Conservation (phyloP, 2,329 filamentous ascomycete genomes). For the Ophiostoma pallidulum region DNA sequence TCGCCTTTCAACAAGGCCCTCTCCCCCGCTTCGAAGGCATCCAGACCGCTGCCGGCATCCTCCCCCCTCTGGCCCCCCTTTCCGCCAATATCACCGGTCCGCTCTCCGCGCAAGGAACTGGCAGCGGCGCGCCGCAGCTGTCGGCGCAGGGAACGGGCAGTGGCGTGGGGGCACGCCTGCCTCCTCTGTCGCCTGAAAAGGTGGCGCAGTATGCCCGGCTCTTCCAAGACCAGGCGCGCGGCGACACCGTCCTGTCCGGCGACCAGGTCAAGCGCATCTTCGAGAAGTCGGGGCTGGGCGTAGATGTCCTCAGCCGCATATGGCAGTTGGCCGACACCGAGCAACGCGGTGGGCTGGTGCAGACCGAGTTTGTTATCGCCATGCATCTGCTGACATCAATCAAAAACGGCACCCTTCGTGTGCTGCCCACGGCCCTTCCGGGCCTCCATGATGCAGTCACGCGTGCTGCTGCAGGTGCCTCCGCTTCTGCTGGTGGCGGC, state of each 20-base stretch:
- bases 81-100: conserved; percentile 21
- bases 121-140: conserved; percentile 28
- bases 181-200: conserved; percentile 79
- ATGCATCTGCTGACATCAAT: conserved; percentile 95
- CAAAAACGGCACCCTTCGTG: conserved; percentile 72
- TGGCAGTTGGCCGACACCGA: conserved; percentile 94
- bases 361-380: conserved; percentile 91
- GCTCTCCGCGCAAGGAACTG: conserved; percentile 50
- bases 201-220: conserved; percentile 79
- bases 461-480: conserved; percentile 39
- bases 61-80: conserved; percentile 23
- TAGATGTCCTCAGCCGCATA: conserved; percentile 85
- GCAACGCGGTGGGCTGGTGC: conserved; percentile 75
- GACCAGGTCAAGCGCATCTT: conserved; percentile 91
- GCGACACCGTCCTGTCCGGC: conserved; percentile 64
- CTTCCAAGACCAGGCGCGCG: conserved; percentile 80
- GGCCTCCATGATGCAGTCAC: conserved; percentile 86
- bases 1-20: conserved; percentile 80
- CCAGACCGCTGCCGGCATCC: neutral
- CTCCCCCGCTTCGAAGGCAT: conserved; percentile 86
- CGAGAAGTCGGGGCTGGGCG: conserved; percentile 81
- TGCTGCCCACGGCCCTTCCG: conserved; percentile 70
- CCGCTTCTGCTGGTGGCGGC: no score
- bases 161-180: conserved; percentile 63
- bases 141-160: conserved; percentile 29